Conservation (phyloP, 306 rosid species). For the Urtica urens region DNA sequence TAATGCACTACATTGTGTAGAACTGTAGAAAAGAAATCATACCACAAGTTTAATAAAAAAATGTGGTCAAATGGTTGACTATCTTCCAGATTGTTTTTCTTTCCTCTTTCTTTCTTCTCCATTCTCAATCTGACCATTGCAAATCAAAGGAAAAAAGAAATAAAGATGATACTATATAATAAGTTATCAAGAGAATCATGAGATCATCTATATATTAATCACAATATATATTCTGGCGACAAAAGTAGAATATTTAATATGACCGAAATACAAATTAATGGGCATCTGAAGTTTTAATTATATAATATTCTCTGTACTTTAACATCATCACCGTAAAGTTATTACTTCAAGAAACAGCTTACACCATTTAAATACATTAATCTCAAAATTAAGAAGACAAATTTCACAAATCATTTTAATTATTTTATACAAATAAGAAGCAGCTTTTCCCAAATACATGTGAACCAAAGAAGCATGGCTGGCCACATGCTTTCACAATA, state of each 20-base stretch:
- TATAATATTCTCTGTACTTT: slow-evolving; percentile 7
- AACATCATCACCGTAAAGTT: slow-evolving; percentile 10
- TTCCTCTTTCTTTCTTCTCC: too few species aligned
- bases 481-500: slow-evolving; percentile 34
- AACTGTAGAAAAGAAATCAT: too few species aligned
- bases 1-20: too few species aligned
- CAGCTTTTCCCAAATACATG: slow-evolving; percentile 25
- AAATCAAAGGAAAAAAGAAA: too few species aligned
- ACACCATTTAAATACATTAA: neutral
- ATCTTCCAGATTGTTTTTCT: too few species aligned
- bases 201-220: neutral
- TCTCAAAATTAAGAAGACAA: slow-evolving; percentile 1
- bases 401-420: neutral
- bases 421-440: slow-evolving; percentile 3
- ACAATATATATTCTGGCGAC: slow-evolving; percentile 4
- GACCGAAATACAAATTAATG: neutral
- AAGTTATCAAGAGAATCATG: slow-evolving; percentile 1
- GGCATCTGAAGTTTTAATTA: slow-evolving; percentile 4
- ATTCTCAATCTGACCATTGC: too few species aligned
- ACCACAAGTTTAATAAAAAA: too few species aligned
- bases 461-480: slow-evolving; percentile 32
- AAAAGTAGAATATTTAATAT: slow-evolving; percentile 5
- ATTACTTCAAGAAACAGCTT: slow-evolving; percentile 12
- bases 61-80: too few species aligned
- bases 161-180: neutral